phyloP scores from a whole-genome alignment of 257 asterid species.

The Nicotiana tomentosiformis region DNA sequence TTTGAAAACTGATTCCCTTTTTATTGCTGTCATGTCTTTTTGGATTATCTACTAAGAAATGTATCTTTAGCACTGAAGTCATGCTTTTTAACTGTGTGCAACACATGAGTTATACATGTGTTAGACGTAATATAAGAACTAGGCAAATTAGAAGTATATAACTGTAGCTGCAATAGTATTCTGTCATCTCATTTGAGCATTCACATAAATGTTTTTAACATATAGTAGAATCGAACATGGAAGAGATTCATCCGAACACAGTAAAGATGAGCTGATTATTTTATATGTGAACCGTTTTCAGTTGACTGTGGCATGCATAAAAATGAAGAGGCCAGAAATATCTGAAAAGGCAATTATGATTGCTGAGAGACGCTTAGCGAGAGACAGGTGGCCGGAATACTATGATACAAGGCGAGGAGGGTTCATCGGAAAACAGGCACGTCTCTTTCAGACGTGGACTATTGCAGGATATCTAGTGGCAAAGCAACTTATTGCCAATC shows the following conservation, averaged over 20 bases:
- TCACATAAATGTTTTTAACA: too few species aligned
- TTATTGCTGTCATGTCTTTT: too few species aligned
- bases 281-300: slow-evolving; percentile 16
- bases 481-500: slow-evolving; percentile 58
- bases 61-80: background rate
- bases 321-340: slow-evolving; percentile 66
- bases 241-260: too few species aligned
- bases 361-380: slow-evolving; percentile 49
- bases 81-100: background rate
- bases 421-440: slow-evolving; percentile 76
- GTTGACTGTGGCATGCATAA: slow-evolving; percentile 77
- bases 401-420: slow-evolving; percentile 73
- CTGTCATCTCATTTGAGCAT: background rate
- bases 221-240: too few species aligned
- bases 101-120: background rate
- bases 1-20: too few species aligned
- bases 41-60: too few species aligned
- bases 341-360: slow-evolving; percentile 64
- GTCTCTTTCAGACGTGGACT: slow-evolving; percentile 73
- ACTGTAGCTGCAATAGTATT: background rate
- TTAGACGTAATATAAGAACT: background rate
- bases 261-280: too few species aligned
- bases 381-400: slow-evolving; percentile 80
- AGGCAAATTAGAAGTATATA: background rate
- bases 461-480: slow-evolving; percentile 76